Evolutionary conservation across 2,329 filamentous ascomycete species (phyloP).

Genomic region (Cryphonectria japonica): DNA sequence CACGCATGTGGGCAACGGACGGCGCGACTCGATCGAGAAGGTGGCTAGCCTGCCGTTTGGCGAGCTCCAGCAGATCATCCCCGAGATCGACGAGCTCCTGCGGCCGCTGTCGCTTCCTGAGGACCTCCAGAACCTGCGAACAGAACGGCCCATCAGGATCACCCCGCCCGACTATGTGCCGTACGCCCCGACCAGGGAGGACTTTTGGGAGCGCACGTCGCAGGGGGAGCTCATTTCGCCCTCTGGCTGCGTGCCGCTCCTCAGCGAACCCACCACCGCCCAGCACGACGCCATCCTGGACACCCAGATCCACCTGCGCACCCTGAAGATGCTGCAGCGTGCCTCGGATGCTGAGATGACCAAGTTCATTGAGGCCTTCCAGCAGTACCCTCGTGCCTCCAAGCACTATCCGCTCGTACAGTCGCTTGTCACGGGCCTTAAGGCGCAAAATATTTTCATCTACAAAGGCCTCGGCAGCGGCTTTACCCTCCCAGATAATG

Average conservation of each 20-base stretch:
- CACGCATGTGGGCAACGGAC: conserved; percentile 30
- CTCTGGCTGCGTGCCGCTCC: conserved; percentile 39
- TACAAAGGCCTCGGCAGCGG: conserved; percentile 44
- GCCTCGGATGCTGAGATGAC: conserved; percentile 36
- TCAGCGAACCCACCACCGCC: conserved; percentile 34
- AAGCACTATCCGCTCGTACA: conserved; percentile 34
- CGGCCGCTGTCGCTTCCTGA: conserved; percentile 27
- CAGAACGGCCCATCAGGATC: conserved; percentile 28
- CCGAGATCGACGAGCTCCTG: conserved; percentile 34
- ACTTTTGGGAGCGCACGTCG: conserved; percentile 40
- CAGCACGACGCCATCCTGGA: conserved; percentile 39
- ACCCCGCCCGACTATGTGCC: conserved; percentile 34
- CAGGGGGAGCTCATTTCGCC: conserved; percentile 36
- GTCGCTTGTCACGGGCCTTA: conserved; percentile 36
- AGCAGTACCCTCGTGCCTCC: conserved; percentile 30
- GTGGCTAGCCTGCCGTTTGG: conserved; percentile 33
- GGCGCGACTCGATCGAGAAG: conserved; percentile 24
- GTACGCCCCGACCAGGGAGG: conserved; percentile 33
- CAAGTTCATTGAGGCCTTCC: conserved; percentile 34
- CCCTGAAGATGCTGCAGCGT: conserved; percentile 39
- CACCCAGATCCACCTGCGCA: conserved; percentile 39
- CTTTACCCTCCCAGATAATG: conserved; percentile 38
- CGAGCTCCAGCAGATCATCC: conserved; percentile 34
- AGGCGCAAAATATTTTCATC: conserved; percentile 34
- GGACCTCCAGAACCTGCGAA: conserved; percentile 29